A percentile compares a stretch with the other conserved stretches of the same genome.
These are phyloP conservation scores for Ceriops zippeliana DNA, from an alignment of 345 rosid species.

Conservation along the genomic window DNA sequence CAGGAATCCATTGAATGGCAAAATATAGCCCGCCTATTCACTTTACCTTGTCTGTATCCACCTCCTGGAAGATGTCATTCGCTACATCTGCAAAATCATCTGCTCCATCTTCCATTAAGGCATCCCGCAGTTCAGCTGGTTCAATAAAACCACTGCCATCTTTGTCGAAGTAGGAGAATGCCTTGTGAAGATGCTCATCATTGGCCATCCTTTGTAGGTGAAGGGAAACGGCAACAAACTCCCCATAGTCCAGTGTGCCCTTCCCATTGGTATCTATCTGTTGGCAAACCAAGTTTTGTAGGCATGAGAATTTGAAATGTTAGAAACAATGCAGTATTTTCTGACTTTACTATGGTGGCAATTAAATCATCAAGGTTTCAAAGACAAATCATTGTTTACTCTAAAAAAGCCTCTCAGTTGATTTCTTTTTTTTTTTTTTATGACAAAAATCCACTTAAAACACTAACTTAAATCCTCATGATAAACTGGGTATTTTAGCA, in stretches of 20 bases:
- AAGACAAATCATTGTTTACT: no score
- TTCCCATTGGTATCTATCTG: constrained; percentile 93
- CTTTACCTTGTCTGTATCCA: constrained; percentile 96
- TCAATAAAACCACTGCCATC: constrained; percentile 85
- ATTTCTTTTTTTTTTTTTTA: no score
- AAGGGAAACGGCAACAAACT: constrained; percentile 84
- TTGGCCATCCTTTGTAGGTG: constrained; percentile 91
- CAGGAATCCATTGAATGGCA: background rate
- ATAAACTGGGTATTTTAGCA: no score
- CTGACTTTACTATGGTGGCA: no score
- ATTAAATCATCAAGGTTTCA: no score
- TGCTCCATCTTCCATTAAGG: constrained; percentile 93
- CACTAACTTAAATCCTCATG: no score
- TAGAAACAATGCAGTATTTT: background rate
- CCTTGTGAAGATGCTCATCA: constrained; percentile 94
- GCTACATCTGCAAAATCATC: constrained; percentile 92
- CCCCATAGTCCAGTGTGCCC: constrained; percentile 87
- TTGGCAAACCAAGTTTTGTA: constrained; percentile 23
- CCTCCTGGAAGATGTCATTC: constrained; percentile 98
- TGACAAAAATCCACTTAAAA: no score
- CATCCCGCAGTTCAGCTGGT: constrained; percentile 85
- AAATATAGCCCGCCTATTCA: constrained; percentile 16
- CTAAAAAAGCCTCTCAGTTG: no score
- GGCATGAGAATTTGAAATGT: background rate
- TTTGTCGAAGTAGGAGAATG: constrained; percentile 96